These are phyloP conservation scores for Emergomyces orientalis DNA, from an alignment of 2,329 filamentous ascomycete genomes.

Conservation along the genomic window DNA sequence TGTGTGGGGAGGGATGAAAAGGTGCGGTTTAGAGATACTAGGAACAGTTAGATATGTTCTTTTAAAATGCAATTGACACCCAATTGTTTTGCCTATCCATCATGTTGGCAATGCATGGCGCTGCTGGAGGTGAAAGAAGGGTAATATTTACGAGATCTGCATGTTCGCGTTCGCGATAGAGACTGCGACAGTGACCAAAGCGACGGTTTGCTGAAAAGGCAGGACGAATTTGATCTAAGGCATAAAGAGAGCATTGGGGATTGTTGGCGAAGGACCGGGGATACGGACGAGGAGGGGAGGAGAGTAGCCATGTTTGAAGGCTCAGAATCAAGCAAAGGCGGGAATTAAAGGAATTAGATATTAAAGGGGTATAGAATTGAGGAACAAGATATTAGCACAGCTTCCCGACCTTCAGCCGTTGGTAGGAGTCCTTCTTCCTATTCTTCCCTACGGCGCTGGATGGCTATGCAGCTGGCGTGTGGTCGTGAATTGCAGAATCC, in stretches of 20 bases:
- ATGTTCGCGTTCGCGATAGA: conserved; percentile 6
- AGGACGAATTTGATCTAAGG: conserved; percentile 9
- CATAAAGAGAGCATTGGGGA: conserved; percentile 16
- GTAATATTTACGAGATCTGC: conserved; percentile 9
- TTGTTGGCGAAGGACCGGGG: conserved; percentile 30
- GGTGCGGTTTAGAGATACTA: conserved; percentile 6
- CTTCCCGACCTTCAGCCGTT: background rate
- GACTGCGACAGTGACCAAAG: conserved; percentile 10
- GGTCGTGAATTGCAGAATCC: background rate
- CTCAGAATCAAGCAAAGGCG: conserved; percentile 1
- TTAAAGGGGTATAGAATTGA: background rate
- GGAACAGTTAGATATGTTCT: conserved; percentile 4
- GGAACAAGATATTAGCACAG: no score
- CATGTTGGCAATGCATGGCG: background rate
- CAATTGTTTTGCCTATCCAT: background rate
- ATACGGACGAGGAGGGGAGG: conserved; percentile 19
- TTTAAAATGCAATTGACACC: background rate
- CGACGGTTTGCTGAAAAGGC: conserved; percentile 1
- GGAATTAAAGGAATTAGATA: background rate
- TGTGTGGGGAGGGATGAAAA: conserved; percentile 9
- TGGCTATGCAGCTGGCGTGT: background rate
- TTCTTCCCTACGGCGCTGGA: background rate
- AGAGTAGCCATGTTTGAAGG: conserved; percentile 9
- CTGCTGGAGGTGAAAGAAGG: background rate
- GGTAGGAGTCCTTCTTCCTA: background rate